phyloP scores from a whole-genome alignment of 495 filamentous ascomycete genomes.

The Tetracladium marchalianum region DNA sequence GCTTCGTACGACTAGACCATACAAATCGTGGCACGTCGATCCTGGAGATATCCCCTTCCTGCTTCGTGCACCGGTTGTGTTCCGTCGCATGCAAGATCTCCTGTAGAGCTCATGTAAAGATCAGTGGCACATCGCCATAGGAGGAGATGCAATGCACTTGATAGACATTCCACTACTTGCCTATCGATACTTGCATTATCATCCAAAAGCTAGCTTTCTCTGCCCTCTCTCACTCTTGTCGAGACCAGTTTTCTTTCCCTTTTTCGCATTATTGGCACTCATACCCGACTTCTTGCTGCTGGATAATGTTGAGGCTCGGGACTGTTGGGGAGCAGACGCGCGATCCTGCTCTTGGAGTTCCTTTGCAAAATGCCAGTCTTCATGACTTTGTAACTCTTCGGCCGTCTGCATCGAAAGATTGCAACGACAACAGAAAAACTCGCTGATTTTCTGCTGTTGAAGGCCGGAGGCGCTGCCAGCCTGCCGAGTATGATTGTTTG shows the following conservation, averaged over 20 bases:
- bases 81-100: not conserved
- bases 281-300: slow-evolving; percentile 24
- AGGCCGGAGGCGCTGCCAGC: slow-evolving; percentile 2
- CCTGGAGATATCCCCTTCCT: slow-evolving; percentile 5
- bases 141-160: not conserved
- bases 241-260: slow-evolving; percentile 8
- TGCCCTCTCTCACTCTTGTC: slow-evolving; percentile 67
- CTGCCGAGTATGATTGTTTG: slow-evolving; percentile 6
- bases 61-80: slow-evolving; percentile 1
- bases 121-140: slow-evolving; percentile 17
- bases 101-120: not conserved
- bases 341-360: slow-evolving; percentile 59
- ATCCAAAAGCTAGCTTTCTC: slow-evolving; percentile 63
- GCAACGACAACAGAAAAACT: slow-evolving; percentile 54
- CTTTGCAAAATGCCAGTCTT: slow-evolving; percentile 95
- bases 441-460: slow-evolving; percentile 30
- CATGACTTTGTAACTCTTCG: slow-evolving; percentile 62
- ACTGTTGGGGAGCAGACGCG: slow-evolving; percentile 13
- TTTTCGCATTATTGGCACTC: slow-evolving; percentile 3
- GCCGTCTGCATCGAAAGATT: slow-evolving; percentile 39
- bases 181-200: slow-evolving; percentile 16
- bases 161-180: not conserved
- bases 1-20: not conserved
- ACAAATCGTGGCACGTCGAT: not conserved
- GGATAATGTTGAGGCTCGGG: slow-evolving; percentile 2